Base-by-base conservation (phyloP, 768 basidiomycete genomes). In the Tubosaeta brunneosetosa region DNA sequence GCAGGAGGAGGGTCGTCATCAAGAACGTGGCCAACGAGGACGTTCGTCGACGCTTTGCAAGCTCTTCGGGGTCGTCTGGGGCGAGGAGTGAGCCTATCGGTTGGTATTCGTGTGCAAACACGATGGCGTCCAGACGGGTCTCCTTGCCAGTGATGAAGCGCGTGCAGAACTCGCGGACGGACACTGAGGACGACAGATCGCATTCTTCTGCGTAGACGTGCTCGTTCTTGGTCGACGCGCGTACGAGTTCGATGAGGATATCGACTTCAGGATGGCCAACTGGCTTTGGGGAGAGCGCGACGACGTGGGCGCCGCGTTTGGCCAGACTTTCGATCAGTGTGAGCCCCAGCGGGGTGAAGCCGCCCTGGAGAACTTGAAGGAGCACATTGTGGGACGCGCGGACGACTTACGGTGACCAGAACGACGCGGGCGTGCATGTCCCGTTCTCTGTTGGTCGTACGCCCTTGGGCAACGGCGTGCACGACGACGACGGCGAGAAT, bases 181-280 rank as follows among this genome's bases (percentile, higher is more conserved):
- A 84, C 0, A 76, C 68, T 0, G 88, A 81, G 0, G 85, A 85
- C 0, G 76, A 52, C 0, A 91, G 70, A 62, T 91, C 85, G 59
- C 88, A 91, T 49, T 87, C 73, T 53, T 94, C 91, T 12, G 86
- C 88, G 63, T 73, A 93, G 49, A 94, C 82, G 49, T 85, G 73
- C 56, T 89, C 82, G 69, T 94, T 94, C 42, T 78, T 77, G 16
- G 84, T 84, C 3, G 83, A 78, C 0, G 77, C 74, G 42, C 88
- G 84, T 26, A 94, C 67, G 49, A 91, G 77, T 9, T 79, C 72
- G 52, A 92, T 69, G 42, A 91, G 73, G 42, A 85, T 75, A n/a
- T 78, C 70, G 2, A 84, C 76, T 25, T 78, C 66, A 8, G 73
- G 68, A 10, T 62, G 61, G 29, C 78, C 65, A 19, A 86, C 72